Base-by-base conservation (phyloP, 257 asterid species). In the Gynochthodes officinalis region DNA sequence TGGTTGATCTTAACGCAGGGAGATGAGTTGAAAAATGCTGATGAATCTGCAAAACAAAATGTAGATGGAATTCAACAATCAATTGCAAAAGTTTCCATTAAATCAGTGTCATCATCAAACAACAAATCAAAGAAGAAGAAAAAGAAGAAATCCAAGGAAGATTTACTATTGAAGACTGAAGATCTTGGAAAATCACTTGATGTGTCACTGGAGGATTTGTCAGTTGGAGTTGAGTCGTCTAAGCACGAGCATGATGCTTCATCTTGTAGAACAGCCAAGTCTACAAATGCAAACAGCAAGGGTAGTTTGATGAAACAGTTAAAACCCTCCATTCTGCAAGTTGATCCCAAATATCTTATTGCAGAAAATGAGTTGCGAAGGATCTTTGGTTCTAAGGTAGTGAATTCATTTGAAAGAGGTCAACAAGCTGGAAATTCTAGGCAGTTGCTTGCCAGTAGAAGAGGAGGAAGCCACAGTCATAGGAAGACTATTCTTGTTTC, bases 321-420 rank as follows among this genome's bases (percentile, higher is more conserved):
- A 67, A 80, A 79, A 39, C 78, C 85, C 48, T 79, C 87, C 35
- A 75, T 89, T 75, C 80, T 94, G 67, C 89, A 80, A 78, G 86
- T 94, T 64, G 95, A 94, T 75, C 98, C 96, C 67, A 87, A 87
- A 76, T 87, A 82, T 82, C 96, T 94, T 13, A 86, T 80, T 83
- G 96, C 96, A 12, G 97, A 94, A 74, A 94, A 89, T 82, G 98
- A 94, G 86, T 73, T 94, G 71, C 86, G 96, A 62, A 88, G 96
- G 81, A 94, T 94, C 74, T 94, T 94, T 78, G 98, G 98, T 77
- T 84, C 96, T 63, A 86, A 74, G 82, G 97, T 94, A 64, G 97
- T 94, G 58, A 89, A 86, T 66, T 86, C 96, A 44, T 85, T 82
- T 70, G 97, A 89, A 78, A 88, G 80, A 81, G 83, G 82, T 75